Evolutionary conservation across 176 grass and related monocot genomes (phyloP), one percentile per base, ranked within the genome.

Genomic region (Cocos nucifera): DNA sequence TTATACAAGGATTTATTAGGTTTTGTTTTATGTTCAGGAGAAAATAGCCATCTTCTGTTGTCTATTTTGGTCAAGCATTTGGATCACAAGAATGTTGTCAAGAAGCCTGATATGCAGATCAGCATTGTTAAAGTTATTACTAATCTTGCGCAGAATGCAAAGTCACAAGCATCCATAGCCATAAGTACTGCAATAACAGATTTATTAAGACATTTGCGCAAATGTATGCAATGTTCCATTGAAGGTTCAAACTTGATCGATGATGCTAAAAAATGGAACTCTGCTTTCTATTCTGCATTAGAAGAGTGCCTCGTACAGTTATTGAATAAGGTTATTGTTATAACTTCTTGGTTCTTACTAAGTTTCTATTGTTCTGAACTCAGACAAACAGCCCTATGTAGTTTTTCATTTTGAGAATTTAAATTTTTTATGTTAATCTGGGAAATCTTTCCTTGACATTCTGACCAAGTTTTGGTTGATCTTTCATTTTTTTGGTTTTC

Each of bases 161-260:
- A 86, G 51, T 57, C 78, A 17, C 82, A 86, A 57, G 81, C 84
- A 52, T 92, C 88, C 6, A 75, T 89, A 59, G 71, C 82, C 67
- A 77, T 98, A 69, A 59, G 78, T 62, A 85, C 81, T 71, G 82
- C 84, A 53, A 98, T 92, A 56, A 78, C 73, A 54, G 93, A 89
- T 54, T 82, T 92, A 69, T 72, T 86, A 72, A 98, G 81, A 58
- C 87, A 98, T 66, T 66, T 98, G 66, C 84, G 79, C 64, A 98
- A 89, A 85, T 92, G 93, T 78, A 83, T 98, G 81, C 82, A 89
- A 78, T 78, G 50, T 88, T 87, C 87, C 62, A 61, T 98, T 49
- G 93, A 98, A 80, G 54, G 81, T 76, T 80, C 82, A 76, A 82
- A 89, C 80, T 55, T 60, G 17, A 50, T 68, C 28, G 64, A 52